Evolutionary conservation across 176 grass and related monocot genomes (phyloP).

Genomic region (Poa annua): DNA sequence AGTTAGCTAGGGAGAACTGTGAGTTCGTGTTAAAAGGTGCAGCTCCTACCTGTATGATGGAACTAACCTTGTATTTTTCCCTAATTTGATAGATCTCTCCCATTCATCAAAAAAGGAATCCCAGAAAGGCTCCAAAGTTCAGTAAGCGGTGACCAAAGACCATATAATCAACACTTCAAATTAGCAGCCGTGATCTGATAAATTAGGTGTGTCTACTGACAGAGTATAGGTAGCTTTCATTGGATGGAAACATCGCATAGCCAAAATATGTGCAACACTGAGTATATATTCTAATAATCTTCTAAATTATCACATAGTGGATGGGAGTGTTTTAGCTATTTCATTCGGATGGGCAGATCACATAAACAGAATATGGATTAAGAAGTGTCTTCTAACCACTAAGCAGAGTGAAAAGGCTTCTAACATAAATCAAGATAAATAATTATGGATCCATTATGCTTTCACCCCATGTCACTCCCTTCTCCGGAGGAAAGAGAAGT

Average conservation of each 20-base stretch:
- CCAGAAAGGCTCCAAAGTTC: neutral
- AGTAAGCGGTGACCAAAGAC: neutral
- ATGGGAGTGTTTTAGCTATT: neutral
- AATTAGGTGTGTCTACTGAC: neutral
- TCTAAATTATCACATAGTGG: neutral
- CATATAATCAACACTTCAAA: constrained; percentile 1
- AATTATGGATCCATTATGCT: neutral
- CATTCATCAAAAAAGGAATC: neutral
- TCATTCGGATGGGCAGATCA: constrained; percentile 6
- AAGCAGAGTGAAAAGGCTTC: neutral
- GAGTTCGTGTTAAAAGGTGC: neutral
- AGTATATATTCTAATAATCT: neutral
- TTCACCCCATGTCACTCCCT: neutral
- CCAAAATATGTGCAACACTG: neutral
- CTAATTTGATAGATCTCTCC: neutral
- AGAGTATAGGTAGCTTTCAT: neutral
- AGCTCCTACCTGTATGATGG: neutral
- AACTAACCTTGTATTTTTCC: neutral
- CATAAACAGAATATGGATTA: neutral
- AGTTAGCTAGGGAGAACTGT: neutral
- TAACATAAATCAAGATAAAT: neutral
- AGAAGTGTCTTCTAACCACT: neutral
- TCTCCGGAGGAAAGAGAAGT: neutral
- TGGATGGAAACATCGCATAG: neutral
- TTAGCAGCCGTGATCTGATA: neutral